Evolutionary conservation across 163 green algal species (phyloP), one percentile per base, ranked within the genome.

Genomic region (Coccomyxa subellipsoidea): DNA sequence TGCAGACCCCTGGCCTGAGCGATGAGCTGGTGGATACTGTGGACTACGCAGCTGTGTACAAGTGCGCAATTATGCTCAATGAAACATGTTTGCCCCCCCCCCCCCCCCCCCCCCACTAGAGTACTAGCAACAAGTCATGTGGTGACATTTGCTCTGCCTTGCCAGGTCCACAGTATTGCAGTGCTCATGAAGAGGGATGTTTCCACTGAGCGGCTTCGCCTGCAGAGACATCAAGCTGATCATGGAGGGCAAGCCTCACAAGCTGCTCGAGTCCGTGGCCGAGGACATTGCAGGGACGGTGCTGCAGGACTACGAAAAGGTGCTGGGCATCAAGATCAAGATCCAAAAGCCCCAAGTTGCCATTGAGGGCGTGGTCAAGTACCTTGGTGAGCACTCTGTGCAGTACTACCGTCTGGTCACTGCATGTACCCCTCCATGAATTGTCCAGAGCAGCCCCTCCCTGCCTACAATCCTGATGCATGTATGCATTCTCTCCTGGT

Each of bases 331-430:
- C 7, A 80, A 83, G 10, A 59, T 97, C n/a, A 54, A 83, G 4
- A 80, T 97, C 4, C 54, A 78, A 23, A 97, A 97, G 85, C 94
- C 94, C 2, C 91, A 96, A 59, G 94, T 95, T 5, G 90, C 93
- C 8, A 78, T 97, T 29, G 35, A 72, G 12, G 93, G 93, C 8
- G 84, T 91, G 32, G 53, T 97, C 39, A 84, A 94, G 32, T 92
- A 82, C 34, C 37, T 93, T 18, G 89, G 89, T 91, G 77, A 82
- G 78, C 47, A 12, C 25, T 21, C 54, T n/a, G n/a, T n/a, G n/a
- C n/a, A n/a, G n/a, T n/a, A n/a, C n/a, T n/a, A n/a, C n/a, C n/a
- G n/a, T n/a, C n/a, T n/a, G n/a, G n/a, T n/a, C n/a, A n/a, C n/a
- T n/a, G n/a, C n/a, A n/a, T n/a, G n/a, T n/a, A n/a, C n/a, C n/a